phyloP scores from a whole-genome alignment of 257 asterid species.

The Verbascum thapsus region DNA sequence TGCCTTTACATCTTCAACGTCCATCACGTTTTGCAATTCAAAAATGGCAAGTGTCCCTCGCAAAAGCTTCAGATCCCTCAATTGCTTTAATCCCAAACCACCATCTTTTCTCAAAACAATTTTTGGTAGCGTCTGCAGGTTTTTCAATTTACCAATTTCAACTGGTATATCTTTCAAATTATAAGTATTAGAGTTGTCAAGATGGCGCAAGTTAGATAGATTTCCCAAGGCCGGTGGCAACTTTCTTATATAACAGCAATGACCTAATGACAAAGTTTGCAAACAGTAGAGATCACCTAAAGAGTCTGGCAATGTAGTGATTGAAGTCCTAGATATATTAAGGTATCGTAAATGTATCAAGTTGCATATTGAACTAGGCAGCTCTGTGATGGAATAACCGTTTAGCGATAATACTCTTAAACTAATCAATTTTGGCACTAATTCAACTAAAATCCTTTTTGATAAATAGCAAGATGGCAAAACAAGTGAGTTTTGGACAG shows the following conservation, averaged over 20 bases:
- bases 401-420: conserved; percentile 56
- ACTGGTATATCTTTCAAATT: conserved; percentile 58
- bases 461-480: conserved; percentile 59
- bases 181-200: conserved; percentile 59
- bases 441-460: conserved; percentile 42
- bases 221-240: conserved; percentile 57
- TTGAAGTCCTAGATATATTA: conserved; percentile 54
- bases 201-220: conserved; percentile 57
- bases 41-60: conserved; percentile 55
- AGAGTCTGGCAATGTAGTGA: conserved; percentile 44
- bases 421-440: conserved; percentile 45
- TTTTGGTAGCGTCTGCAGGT: conserved; percentile 58
- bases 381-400: conserved; percentile 54
- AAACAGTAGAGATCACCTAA: conserved; percentile 44
- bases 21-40: conserved; percentile 59
- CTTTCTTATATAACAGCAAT: conserved; percentile 53
- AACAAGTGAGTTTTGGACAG: conserved; percentile 47
- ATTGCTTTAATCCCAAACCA: conserved; percentile 50
- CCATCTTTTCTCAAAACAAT: conserved; percentile 50
- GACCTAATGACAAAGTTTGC: conserved; percentile 53
- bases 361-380: conserved; percentile 50
- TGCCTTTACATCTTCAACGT: conserved; percentile 54
- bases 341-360: conserved; percentile 56
- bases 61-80: conserved; percentile 42
- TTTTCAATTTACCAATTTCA: conserved; percentile 46